Evolutionary conservation across 805 yeast species (phyloP).

Genomic region (Candida railenensis): DNA sequence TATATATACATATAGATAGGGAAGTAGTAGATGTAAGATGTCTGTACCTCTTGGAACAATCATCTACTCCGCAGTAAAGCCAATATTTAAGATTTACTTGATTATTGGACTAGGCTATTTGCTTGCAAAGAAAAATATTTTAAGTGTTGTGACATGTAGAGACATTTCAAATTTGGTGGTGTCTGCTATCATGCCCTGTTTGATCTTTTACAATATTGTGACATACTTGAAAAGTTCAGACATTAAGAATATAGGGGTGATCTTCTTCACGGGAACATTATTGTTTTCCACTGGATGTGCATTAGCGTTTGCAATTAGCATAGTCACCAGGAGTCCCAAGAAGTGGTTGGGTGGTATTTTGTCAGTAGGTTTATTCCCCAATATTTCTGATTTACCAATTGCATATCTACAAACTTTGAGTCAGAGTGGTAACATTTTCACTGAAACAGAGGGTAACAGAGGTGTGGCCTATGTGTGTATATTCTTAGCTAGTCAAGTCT

Average conservation of each 20-base stretch:
- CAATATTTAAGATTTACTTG: constrained; percentile 79
- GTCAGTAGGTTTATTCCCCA: constrained; percentile 73
- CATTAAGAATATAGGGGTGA: constrained; percentile 68
- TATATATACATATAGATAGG: no score
- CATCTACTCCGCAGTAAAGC: constrained; percentile 78
- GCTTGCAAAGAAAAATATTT: constrained; percentile 60
- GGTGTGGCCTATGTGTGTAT: constrained; percentile 87
- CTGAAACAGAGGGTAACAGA: constrained; percentile 56
- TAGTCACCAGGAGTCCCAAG: constrained; percentile 60
- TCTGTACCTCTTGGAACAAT: constrained; percentile 52
- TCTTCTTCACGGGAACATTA: constrained; percentile 46
- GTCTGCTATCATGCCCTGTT: constrained; percentile 68
- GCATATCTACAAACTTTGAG: constrained; percentile 78
- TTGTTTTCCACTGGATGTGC: constrained; percentile 51
- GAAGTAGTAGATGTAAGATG: no score
- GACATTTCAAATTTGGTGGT: constrained; percentile 71
- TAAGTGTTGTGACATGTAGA: constrained; percentile 65
- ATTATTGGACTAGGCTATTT: constrained; percentile 66
- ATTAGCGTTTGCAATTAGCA: constrained; percentile 43
- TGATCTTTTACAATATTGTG: constrained; percentile 74
- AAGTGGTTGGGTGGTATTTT: constrained; percentile 76
- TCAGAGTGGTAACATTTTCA: constrained; percentile 54
- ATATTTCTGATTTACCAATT: constrained; percentile 80
- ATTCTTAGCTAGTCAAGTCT: constrained; percentile 65
- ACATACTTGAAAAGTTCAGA: constrained; percentile 63